A percentile compares a stretch with the other conserved stretches of the same genome.
These are phyloP conservation scores for Rhodotorula sphaerocarpa DNA, from an alignment of 768 basidiomycete genomes.

Conservation along the genomic window DNA sequence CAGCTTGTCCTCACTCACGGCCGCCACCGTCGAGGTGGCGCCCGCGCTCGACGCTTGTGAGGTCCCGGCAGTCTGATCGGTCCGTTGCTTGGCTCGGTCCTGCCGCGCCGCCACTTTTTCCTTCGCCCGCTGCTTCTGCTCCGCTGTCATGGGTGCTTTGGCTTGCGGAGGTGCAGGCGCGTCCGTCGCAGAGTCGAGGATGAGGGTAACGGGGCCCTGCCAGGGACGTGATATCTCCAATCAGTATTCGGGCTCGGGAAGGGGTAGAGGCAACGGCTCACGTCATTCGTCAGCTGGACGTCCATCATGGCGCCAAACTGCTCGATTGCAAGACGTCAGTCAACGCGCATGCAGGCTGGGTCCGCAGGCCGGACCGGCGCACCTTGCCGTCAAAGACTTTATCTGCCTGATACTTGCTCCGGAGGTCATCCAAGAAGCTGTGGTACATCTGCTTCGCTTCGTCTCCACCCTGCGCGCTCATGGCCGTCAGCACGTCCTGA, in stretches of 20 bases:
- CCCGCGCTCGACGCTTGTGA: background rate
- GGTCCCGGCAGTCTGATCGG: constrained; percentile 27
- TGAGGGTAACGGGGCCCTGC: constrained; percentile 37
- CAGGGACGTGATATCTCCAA: background rate
- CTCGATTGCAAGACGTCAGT: background rate
- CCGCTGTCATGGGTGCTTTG: background rate
- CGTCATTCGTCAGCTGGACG: constrained; percentile 35
- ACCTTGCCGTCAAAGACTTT: constrained; percentile 31
- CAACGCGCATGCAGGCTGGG: too few relatives aligned
- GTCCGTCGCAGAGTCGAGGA: constrained; percentile 33
- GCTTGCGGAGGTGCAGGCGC: constrained; percentile 2
- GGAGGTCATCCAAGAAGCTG: constrained; percentile 21
- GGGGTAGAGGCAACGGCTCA: background rate
- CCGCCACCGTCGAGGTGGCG: background rate
- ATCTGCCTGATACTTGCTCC: constrained; percentile 18
- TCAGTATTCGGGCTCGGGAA: background rate
- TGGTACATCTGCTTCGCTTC: constrained; percentile 28
- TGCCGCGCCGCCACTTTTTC: constrained; percentile 11
- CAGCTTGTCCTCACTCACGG: background rate
- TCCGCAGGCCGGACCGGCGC: background rate
- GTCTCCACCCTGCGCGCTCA: constrained; percentile 15
- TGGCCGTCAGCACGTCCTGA: background rate
- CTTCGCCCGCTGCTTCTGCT: constrained; percentile 21
- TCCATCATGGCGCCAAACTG: constrained; percentile 37
- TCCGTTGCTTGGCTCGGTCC: constrained; percentile 46